Evolutionary conservation across 1,139 yeast species (phyloP), one percentile per base, ranked within the genome.

Genomic region (Taphrina flavorubra): DNA sequence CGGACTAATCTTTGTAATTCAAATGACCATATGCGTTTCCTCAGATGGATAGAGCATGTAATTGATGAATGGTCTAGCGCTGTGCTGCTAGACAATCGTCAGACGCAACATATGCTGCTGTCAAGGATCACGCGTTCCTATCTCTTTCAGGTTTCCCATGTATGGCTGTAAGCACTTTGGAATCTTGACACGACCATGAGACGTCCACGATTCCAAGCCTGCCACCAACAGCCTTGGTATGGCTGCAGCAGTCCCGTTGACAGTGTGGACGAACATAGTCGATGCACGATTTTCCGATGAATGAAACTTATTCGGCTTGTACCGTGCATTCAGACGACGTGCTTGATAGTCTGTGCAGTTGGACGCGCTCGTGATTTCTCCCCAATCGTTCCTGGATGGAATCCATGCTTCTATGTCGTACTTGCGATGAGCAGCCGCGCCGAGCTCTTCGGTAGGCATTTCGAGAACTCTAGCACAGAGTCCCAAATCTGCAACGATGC

Each of bases 351-450:
- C 98, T 1, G 92, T 86, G 78, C 99, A 95, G 75, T 92, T 94
- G 1, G 98, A 92, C 1, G 95, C 82, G 55, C 97, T 90, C 0
- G 97, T 87, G 46, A 94, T 82, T 76, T 95, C 99, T 1, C 99
- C 99, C 91, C 96, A 95, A 1, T 80, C 79, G 1, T 91, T 91
- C 74, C 97, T 85, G 1, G 99, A 98, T 0, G 98, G 99, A 97
- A 95, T 94, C 94, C 97, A 91, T 0, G 95, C 97, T 78, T 95
- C 99, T 68, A 92, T 90, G 75, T 95, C 99, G 75, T 87, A 91
- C 78, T 95, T 95, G 75, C 89, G 88, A 78, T 83, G 85, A 0
- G 99, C 99, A 0, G 99, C 97, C 0, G 97, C 88, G 0, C 99
- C 99, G 65, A 95, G 80, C 76, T 95, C 99, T 71, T 89, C 86